Evolutionary conservation across 257 asterid species (phyloP).

Genomic region (Nicotiana sylvestris): DNA sequence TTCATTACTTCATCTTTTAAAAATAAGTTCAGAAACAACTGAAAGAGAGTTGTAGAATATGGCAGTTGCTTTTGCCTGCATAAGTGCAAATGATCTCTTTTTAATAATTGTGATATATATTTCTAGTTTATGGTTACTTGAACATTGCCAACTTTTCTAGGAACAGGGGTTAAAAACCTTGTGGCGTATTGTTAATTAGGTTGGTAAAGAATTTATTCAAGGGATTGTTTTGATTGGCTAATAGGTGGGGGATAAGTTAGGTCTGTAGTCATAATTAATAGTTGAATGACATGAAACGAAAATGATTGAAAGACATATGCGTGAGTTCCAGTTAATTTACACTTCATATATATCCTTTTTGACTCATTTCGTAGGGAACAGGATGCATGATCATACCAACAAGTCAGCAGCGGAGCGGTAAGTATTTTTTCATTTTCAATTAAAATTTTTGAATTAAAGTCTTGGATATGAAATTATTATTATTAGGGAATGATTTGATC

Average conservation of each 20-base stretch:
- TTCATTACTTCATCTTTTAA: neutral
- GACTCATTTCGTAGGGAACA: too few species aligned
- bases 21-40: neutral
- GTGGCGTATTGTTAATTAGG: neutral
- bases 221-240: neutral
- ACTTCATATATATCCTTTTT: neutral
- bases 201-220: neutral
- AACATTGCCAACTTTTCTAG: neutral
- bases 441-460: too few species aligned
- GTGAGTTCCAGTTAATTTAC: neutral
- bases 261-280: neutral
- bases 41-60: neutral
- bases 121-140: neutral
- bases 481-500: too few species aligned
- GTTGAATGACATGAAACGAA: neutral
- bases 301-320: neutral
- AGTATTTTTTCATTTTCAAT: too few species aligned
- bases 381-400: neutral
- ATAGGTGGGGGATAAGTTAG: neutral
- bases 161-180: neutral
- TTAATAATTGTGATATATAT: neutral
- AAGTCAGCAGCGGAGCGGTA: rapidly evolving
- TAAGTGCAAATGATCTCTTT: neutral
- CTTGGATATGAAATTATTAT: too few species aligned
- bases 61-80: constrained; percentile 6